Conservation (phyloP, 148 eudicot species). For the Vaccinium myrtillus region DNA sequence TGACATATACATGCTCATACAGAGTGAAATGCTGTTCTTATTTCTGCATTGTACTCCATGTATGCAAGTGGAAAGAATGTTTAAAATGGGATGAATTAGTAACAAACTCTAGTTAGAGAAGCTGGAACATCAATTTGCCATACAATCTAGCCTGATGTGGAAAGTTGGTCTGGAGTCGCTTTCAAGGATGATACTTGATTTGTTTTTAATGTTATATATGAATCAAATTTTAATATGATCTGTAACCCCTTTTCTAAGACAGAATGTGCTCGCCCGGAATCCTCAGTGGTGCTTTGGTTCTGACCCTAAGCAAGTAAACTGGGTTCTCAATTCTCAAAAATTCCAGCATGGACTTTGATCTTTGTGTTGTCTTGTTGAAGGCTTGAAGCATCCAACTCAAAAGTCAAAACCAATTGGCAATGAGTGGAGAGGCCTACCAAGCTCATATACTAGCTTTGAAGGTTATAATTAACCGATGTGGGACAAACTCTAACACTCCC, state of each 20-base stretch:
- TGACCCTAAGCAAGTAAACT: neutral
- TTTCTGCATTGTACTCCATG: slow-evolving; percentile 6
- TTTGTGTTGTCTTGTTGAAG: neutral
- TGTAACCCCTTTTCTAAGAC: neutral
- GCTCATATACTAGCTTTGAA: too few species aligned
- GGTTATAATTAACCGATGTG: too few species aligned
- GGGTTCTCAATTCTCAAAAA: neutral
- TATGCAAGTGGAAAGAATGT: neutral
- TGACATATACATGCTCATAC: neutral
- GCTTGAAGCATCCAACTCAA: too few species aligned
- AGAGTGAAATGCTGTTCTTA: neutral
- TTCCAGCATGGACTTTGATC: neutral
- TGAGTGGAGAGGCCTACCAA: too few species aligned
- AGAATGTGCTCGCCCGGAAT: neutral
- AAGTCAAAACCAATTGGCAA: too few species aligned
- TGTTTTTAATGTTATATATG: neutral
- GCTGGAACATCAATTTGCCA: neutral
- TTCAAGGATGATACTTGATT: neutral
- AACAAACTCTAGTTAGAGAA: neutral
- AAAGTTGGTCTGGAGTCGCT: neutral
- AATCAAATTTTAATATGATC: neutral
- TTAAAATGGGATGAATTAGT: neutral
- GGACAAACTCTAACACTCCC: too few species aligned
- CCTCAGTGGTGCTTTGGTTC: neutral
- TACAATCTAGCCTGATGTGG: too few species aligned